Percentiles rank a stretch among this genome's conserved stretches.
Evolutionary conservation across 2,329 filamentous ascomycete genomes (phyloP).

Genomic region (Colletotrichum zoysiae): DNA sequence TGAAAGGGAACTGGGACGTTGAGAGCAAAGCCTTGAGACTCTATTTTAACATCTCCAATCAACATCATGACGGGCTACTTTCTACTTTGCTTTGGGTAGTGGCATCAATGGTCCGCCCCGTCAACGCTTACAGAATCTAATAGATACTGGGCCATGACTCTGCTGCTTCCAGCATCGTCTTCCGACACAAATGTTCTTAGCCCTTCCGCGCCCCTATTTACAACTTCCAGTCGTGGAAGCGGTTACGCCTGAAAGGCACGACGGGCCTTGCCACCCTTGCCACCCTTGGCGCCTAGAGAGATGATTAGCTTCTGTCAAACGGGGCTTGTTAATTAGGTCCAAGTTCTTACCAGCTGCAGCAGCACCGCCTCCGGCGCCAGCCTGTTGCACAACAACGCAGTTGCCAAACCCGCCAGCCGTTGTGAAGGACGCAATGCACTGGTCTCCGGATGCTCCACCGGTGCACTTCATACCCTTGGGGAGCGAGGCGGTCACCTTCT

Average conservation of each 20-base stretch:
- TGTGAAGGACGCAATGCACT: slow-evolving; percentile 37
- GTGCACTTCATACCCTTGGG: slow-evolving; percentile 31
- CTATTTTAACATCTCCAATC: no score
- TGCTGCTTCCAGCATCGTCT: background rate
- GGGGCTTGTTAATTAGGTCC: background rate
- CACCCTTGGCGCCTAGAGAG: background rate
- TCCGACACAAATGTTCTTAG: background rate
- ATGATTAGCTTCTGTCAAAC: background rate
- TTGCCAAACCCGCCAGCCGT: slow-evolving; percentile 41
- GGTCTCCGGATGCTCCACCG: slow-evolving; percentile 38
- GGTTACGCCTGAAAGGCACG: background rate
- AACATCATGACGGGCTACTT: no score
- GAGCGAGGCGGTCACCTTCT: background rate
- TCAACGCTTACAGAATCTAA: no score
- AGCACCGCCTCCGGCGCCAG: background rate
- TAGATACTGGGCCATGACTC: no score
- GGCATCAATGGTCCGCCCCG: no score
- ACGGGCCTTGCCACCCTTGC: background rate
- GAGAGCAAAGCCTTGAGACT: no score
- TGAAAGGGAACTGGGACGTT: no score
- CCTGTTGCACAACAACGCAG: slow-evolving; percentile 41
- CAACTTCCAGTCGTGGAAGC: background rate
- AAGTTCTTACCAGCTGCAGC: background rate
- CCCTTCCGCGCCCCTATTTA: background rate
- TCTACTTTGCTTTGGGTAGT: no score